These are phyloP conservation scores for Cochlearia excelsa DNA, from an alignment of 345 rosid genomes.

Conservation along the genomic window DNA sequence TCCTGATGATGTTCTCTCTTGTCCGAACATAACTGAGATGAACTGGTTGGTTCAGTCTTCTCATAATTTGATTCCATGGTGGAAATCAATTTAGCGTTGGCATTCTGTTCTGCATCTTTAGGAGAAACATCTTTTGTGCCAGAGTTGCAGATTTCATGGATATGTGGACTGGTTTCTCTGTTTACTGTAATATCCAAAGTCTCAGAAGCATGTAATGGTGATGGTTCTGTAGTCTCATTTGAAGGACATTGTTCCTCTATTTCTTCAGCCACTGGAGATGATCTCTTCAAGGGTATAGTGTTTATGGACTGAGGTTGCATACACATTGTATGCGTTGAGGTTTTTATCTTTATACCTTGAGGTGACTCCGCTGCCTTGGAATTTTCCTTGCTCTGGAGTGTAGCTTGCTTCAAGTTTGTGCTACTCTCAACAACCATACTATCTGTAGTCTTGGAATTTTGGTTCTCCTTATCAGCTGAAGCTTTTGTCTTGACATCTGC, in stretches of 20 bases:
- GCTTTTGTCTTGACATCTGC: conserved; percentile 32
- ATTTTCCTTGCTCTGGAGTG: conserved; percentile 29
- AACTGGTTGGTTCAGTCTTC: conserved; percentile 26
- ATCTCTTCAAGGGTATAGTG: conserved; percentile 26
- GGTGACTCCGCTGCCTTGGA: conserved; percentile 34
- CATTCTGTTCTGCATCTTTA: conserved; percentile 28
- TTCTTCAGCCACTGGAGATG: conserved; percentile 19
- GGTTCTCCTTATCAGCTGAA: conserved; percentile 37
- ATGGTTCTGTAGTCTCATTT: conserved; percentile 17
- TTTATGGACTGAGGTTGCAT: conserved; percentile 29
- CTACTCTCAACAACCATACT: conserved; percentile 30
- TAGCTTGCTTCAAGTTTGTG: conserved; percentile 24
- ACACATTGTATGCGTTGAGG: conserved; percentile 33
- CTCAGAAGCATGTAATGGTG: conserved; percentile 24
- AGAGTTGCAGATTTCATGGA: conserved; percentile 26
- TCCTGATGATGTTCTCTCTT: conserved; percentile 32
- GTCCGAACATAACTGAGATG: conserved; percentile 32
- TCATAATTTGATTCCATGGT: conserved; percentile 32
- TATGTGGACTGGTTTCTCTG: conserved; percentile 34
- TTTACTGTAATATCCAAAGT: conserved; percentile 13
- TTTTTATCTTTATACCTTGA: conserved; percentile 23
- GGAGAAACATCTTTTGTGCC: conserved; percentile 16
- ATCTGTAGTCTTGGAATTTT: conserved; percentile 30
- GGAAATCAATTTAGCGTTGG: conserved; percentile 8
- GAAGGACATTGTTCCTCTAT: conserved; percentile 22